phyloP scores from a whole-genome alignment of 148 eudicot species.

The Fagopyrum tataricum region DNA sequence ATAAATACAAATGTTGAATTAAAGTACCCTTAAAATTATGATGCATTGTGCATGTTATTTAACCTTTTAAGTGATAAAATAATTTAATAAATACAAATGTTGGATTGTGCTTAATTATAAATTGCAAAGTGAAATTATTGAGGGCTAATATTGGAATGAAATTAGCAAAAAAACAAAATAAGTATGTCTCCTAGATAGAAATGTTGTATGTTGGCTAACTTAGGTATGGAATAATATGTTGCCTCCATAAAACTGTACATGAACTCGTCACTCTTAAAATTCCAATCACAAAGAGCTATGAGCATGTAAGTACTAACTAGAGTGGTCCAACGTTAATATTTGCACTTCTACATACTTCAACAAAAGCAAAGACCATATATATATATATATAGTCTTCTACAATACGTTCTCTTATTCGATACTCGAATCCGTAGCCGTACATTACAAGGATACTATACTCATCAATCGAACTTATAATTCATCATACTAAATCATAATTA shows the following conservation, averaged over 20 bases:
- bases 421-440: no score
- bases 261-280: neutral
- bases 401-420: neutral
- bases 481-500: no score
- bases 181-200: neutral
- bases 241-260: conserved; percentile 3
- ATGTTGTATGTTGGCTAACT: conserved; percentile 5
- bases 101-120: neutral
- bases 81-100: no score
- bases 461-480: no score
- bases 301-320: conserved; percentile 4
- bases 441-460: no score
- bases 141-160: neutral
- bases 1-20: no score
- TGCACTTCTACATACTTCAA: neutral
- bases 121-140: neutral
- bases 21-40: no score
- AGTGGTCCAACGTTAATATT: conserved; percentile 3
- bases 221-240: conserved; percentile 5
- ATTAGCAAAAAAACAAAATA: neutral
- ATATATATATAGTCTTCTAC: neutral
- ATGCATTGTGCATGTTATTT: no score
- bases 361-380: neutral
- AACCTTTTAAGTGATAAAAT: no score
- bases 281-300: neutral